phyloP scores from a whole-genome alignment of 164 flowering plant genomes.

The Piper betle region DNA sequence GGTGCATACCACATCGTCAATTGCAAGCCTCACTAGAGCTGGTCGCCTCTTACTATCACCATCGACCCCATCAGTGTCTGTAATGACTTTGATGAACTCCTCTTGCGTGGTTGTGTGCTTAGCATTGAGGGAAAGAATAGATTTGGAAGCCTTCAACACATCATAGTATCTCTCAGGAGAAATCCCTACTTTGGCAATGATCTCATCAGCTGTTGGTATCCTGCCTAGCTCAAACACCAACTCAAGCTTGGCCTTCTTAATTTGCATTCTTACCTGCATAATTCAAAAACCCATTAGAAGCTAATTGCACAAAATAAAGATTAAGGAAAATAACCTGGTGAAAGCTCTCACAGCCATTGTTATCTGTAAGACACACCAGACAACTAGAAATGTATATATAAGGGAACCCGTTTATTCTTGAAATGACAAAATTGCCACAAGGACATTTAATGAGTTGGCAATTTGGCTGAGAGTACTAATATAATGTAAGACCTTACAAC shows the following conservation, averaged over 20 bases:
- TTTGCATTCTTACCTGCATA: slow-evolving; percentile 72
- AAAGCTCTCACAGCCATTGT: too few species aligned
- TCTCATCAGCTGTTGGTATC: slow-evolving; percentile 70
- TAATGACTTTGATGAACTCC: slow-evolving; percentile 60
- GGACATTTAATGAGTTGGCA: too few species aligned
- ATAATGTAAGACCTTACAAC: too few species aligned
- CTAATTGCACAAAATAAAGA: not conserved
- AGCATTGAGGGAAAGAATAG: slow-evolving; percentile 65
- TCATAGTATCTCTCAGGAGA: slow-evolving; percentile 70
- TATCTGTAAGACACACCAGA: too few species aligned
- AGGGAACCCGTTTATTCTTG: too few species aligned
- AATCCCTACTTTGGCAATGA: slow-evolving; percentile 52
- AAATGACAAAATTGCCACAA: too few species aligned
- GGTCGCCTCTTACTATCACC: slow-evolving; percentile 58
- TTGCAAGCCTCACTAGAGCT: slow-evolving; percentile 86
- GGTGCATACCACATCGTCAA: slow-evolving; percentile 89
- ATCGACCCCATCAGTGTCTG: slow-evolving; percentile 65
- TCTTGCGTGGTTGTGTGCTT: slow-evolving; percentile 63
- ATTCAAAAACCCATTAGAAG: not conserved
- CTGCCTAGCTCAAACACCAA: slow-evolving; percentile 54
- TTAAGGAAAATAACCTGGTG: too few species aligned
- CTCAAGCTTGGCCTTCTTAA: slow-evolving; percentile 58
- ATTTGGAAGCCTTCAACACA: slow-evolving; percentile 66
- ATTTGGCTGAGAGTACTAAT: too few species aligned
- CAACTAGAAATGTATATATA: too few species aligned